Evolutionary conservation across 2,329 filamentous ascomycete genomes (phyloP).

Genomic region (Cladobotryum protrusum): DNA sequence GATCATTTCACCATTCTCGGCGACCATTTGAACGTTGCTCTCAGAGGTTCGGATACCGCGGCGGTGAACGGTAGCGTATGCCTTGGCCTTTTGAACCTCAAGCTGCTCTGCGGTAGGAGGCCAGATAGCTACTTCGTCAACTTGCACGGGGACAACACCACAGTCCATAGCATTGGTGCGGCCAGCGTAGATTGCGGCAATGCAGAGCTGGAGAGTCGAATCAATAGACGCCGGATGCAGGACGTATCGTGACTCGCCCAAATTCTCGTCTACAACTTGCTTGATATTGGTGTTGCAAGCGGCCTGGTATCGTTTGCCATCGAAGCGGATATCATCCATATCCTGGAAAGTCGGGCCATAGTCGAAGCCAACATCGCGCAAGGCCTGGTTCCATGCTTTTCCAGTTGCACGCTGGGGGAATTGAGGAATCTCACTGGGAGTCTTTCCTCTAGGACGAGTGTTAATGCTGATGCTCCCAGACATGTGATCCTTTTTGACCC

Average conservation of each 20-base stretch:
- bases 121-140: conserved; percentile 23
- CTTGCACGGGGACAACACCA: conserved; percentile 24
- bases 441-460: conserved; percentile 8
- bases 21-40: conserved; percentile 18
- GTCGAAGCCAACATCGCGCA: conserved; percentile 30
- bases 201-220: conserved; percentile 27
- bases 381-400: conserved; percentile 22
- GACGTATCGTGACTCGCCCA: conserved; percentile 31
- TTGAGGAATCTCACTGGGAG: conserved; percentile 9
- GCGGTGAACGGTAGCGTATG: conserved; percentile 16
- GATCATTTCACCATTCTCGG: conserved; percentile 18
- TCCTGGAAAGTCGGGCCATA: conserved; percentile 34
- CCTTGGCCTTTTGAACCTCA: conserved; percentile 13
- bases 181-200: conserved; percentile 25
- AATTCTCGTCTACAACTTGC: conserved; percentile 9
- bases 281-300: conserved; percentile 19
- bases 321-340: conserved; percentile 23
- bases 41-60: conserved; percentile 19
- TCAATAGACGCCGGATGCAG: conserved; percentile 37
- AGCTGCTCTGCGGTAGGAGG: conserved; percentile 11
- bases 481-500: conserved; percentile 20
- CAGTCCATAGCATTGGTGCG: conserved; percentile 22
- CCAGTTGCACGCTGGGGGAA: conserved; percentile 21
- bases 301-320: conserved; percentile 23
- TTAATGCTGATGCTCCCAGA: conserved; percentile 21